Conservation (phyloP, 2,329 filamentous ascomycete species). For the Neofusicoccum laricinum region DNA sequence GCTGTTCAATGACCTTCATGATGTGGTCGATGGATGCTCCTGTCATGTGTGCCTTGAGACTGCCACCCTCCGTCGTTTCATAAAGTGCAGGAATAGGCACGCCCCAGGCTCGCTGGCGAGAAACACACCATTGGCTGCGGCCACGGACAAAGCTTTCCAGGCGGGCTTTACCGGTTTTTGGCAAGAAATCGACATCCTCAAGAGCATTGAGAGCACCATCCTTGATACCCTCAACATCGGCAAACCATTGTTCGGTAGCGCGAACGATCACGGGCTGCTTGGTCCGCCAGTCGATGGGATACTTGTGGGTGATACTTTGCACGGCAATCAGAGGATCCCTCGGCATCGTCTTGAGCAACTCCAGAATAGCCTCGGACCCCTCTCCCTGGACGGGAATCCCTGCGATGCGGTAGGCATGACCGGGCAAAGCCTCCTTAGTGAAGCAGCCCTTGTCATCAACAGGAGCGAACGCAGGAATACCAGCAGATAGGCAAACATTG, state of each 20-base stretch:
- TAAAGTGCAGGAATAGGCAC: conserved; percentile 94
- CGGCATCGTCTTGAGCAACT: conserved; percentile 53
- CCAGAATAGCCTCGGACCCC: conserved; percentile 67
- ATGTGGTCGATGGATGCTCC: conserved; percentile 80
- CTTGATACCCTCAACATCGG: conserved; percentile 83
- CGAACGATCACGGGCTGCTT: conserved; percentile 88
- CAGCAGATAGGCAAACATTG: conserved; percentile 68
- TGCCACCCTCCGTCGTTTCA: conserved; percentile 58
- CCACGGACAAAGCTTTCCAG: conserved; percentile 83
- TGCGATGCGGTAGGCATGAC: conserved; percentile 62
- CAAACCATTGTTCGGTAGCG: conserved; percentile 97
- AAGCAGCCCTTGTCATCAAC: conserved; percentile 80
- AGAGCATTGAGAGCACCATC: conserved; percentile 68
- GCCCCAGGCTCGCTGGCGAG: conserved; percentile 91
- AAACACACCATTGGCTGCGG: conserved; percentile 96
- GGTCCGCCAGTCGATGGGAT: conserved; percentile 96
- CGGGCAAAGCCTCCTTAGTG: conserved; percentile 73
- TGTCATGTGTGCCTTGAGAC: conserved; percentile 67
- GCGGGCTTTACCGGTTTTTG: conserved; percentile 67
- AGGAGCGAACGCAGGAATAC: conserved; percentile 73
- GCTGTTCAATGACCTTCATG: conserved; percentile 70
- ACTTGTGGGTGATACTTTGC: conserved; percentile 65
- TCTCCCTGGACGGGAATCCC: conserved; percentile 70
- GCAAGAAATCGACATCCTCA: conserved; percentile 72
- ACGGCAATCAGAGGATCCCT: conserved; percentile 4